Evolutionary conservation across 2,329 filamentous ascomycete species (phyloP).

Genomic region (Aspergillus pseudoterreus): DNA sequence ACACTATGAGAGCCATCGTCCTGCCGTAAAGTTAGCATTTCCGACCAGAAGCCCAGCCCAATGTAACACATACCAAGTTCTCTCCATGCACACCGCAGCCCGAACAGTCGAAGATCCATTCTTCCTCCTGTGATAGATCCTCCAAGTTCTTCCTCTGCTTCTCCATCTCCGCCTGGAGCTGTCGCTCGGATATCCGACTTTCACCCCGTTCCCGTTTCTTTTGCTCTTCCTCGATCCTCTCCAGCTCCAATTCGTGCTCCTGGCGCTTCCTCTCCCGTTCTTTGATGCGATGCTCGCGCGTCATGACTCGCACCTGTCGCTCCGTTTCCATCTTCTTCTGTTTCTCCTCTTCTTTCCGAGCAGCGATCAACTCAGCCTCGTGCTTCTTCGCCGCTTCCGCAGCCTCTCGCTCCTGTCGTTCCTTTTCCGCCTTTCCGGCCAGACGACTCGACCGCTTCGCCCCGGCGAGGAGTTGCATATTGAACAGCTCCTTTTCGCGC

Average conservation of each 20-base stretch:
- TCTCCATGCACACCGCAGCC: constrained; percentile 86
- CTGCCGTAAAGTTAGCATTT: constrained; percentile 34
- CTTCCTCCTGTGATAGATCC: constrained; percentile 69
- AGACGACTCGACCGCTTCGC: constrained; percentile 92
- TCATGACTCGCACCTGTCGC: constrained; percentile 74
- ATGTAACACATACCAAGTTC: constrained; percentile 55
- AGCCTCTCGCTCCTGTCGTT: constrained; percentile 67
- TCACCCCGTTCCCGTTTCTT: constrained; percentile 55
- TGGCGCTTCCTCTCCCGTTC: constrained; percentile 81
- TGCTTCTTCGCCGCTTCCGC: constrained; percentile 67
- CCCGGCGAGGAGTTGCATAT: constrained; percentile 80
- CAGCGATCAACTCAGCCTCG: constrained; percentile 61
- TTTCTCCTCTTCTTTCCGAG: constrained; percentile 55
- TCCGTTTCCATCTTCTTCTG: constrained; percentile 67
- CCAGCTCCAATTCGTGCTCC: constrained; percentile 79
- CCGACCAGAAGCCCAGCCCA: not conserved
- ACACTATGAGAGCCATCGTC: constrained; percentile 94
- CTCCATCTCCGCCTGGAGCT: constrained; percentile 77
- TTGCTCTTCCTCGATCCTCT: constrained; percentile 72
- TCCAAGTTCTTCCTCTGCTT: constrained; percentile 72
- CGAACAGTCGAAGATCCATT: constrained; percentile 91
- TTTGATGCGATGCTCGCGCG: constrained; percentile 77
- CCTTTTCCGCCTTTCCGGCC: constrained; percentile 74
- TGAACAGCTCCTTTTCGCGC: constrained; percentile 76
- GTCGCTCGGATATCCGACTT: constrained; percentile 69